These are phyloP conservation scores for Pichia kluyveri DNA, from an alignment of 805 yeast genomes.

Conservation along the genomic window DNA sequence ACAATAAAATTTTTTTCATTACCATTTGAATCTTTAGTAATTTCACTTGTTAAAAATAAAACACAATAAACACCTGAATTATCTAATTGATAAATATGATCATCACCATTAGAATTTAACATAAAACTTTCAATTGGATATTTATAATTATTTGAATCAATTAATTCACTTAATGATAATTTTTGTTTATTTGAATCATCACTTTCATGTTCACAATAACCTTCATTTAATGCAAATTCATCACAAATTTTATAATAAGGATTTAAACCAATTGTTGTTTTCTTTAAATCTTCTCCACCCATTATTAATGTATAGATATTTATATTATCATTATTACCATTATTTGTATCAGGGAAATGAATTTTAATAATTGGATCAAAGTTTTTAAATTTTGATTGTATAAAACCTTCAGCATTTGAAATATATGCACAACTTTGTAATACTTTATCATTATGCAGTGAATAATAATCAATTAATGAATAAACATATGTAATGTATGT, in stretches of 20 bases:
- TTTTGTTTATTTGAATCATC: constrained; percentile 9
- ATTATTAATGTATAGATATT: constrained; percentile 17
- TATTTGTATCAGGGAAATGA: constrained; percentile 8
- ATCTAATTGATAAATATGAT: constrained; percentile 12
- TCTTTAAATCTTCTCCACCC: constrained; percentile 17
- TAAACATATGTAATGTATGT: neutral
- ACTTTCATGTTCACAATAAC: constrained; percentile 16
- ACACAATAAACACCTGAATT: constrained; percentile 22
- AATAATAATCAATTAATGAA: constrained; percentile 19
- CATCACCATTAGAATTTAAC: constrained; percentile 4
- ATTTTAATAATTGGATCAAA: constrained; percentile 10
- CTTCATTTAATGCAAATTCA: constrained; percentile 17
- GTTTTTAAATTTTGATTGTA: neutral
- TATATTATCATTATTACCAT: constrained; percentile 1
- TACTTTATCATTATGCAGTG: constrained; percentile 13
- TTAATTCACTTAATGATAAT: constrained; percentile 12
- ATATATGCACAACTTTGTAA: constrained; percentile 26
- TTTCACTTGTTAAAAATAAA: constrained; percentile 13
- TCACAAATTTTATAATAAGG: constrained; percentile 25
- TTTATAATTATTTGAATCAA: constrained; percentile 11
- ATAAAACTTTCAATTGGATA: constrained; percentile 14
- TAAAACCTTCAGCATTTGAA: constrained; percentile 15
- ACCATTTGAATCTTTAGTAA: constrained; percentile 5
- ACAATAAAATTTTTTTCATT: constrained; percentile 5
- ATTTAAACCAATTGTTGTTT: constrained; percentile 16